These are phyloP conservation scores for Protomyces macrosporus DNA, from an alignment of 1,139 yeast species.

Conservation along the genomic window DNA sequence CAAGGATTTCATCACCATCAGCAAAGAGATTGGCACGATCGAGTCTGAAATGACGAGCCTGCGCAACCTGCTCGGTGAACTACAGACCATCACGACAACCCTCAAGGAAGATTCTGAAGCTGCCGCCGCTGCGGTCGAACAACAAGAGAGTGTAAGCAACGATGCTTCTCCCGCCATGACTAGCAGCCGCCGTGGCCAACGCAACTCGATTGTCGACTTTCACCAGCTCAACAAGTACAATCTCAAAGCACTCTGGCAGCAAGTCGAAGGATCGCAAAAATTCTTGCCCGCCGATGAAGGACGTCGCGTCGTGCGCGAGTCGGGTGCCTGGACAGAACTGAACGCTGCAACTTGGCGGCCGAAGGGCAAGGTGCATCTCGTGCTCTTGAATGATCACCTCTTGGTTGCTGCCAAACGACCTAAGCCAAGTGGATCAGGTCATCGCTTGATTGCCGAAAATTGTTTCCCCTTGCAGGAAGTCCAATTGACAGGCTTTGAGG, in stretches of 20 bases:
- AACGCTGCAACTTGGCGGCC: constrained; percentile 85
- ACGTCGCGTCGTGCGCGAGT: constrained; percentile 72
- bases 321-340: constrained; percentile 81
- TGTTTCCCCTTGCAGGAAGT: constrained; percentile 73
- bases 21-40: constrained; percentile 28
- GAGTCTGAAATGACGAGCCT: constrained; percentile 27
- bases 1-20: constrained; percentile 28
- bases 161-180: background rate
- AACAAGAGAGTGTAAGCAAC: background rate
- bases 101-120: constrained; percentile 21
- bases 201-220: constrained; percentile 65
- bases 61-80: constrained; percentile 22
- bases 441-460: constrained; percentile 60
- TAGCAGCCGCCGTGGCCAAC: constrained; percentile 11
- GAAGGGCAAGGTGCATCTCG: constrained; percentile 67
- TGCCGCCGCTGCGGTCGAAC: background rate
- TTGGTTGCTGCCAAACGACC: constrained; percentile 58
- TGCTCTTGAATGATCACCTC: constrained; percentile 70
- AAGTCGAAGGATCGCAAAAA: constrained; percentile 87
- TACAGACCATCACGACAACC: constrained; percentile 18
- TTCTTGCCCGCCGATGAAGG: constrained; percentile 71
- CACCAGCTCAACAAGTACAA: constrained; percentile 80
- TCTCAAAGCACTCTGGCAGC: constrained; percentile 64
- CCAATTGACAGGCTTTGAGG: constrained; percentile 44
- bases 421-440: constrained; percentile 39